A percentile compares a stretch with the other conserved stretches of the same genome.
Conservation (phyloP, 441 rosid genomes). For the Arabidopsis hybrid region DNA sequence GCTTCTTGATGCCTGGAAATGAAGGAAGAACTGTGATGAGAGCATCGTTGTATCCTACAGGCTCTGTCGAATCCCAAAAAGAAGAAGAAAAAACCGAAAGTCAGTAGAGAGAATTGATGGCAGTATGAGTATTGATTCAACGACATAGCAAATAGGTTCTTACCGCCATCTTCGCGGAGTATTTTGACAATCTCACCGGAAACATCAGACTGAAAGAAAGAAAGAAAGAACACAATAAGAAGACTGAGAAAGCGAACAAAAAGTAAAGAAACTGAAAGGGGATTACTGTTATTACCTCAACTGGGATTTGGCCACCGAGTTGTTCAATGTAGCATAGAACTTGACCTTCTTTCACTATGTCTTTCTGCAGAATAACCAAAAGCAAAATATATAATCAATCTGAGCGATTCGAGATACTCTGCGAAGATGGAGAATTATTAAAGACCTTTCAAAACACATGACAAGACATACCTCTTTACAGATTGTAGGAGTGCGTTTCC, state of each 20-base stretch:
- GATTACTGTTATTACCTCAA: conserved; percentile 57
- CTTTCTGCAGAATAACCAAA: conserved; percentile 58
- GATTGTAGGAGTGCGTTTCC: conserved; percentile 71
- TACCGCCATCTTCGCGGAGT: conserved; percentile 81
- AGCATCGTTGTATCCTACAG: conserved; percentile 83
- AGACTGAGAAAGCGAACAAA: background rate
- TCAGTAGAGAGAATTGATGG: background rate
- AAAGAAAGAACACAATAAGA: background rate
- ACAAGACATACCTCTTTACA: conserved; percentile 78
- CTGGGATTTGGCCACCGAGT: conserved; percentile 81
- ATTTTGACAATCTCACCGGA: conserved; percentile 83
- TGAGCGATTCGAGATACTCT: background rate
- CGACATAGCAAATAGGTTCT: conserved; percentile 16
- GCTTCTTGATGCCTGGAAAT: conserved; percentile 86
- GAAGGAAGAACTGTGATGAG: conserved; percentile 82
- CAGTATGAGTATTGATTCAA: background rate
- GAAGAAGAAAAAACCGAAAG: conserved; percentile 3
- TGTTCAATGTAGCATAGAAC: conserved; percentile 90
- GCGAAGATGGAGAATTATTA: background rate
- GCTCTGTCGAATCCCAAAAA: conserved; percentile 54
- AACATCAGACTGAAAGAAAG: conserved; percentile 66
- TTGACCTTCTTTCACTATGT: conserved; percentile 86
- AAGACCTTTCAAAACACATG: background rate
- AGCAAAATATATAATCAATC: background rate
- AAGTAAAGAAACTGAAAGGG: background rate